Percentiles rank a stretch among this genome's conserved stretches.
Conservation (phyloP, 352 stramenopile genomes). For the Pythium angustatum region DNA sequence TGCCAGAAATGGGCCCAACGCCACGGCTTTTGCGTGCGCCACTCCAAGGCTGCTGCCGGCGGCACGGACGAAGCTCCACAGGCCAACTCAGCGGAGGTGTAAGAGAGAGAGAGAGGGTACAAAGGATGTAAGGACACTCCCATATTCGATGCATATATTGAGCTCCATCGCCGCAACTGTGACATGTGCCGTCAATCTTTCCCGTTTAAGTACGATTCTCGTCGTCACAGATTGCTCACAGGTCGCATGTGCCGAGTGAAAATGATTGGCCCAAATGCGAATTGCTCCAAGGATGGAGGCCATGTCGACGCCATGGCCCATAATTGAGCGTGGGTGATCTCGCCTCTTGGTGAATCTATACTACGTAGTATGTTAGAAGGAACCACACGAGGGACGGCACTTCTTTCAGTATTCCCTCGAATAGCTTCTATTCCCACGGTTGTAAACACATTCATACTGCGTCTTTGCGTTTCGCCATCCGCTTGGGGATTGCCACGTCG, state of each 20-base stretch:
- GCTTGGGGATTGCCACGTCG: constrained; percentile 47
- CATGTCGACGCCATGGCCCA: too few species aligned
- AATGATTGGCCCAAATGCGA: constrained; percentile 24
- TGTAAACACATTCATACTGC: background rate
- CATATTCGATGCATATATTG: constrained; percentile 13
- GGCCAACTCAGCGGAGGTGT: constrained; percentile 27
- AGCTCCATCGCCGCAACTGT: constrained; percentile 15
- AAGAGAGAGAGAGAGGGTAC: background rate
- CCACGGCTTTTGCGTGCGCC: constrained; percentile 70
- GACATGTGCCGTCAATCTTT: constrained; percentile 34
- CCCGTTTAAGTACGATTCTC: constrained; percentile 29
- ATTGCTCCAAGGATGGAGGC: too few species aligned
- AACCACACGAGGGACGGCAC: too few species aligned
- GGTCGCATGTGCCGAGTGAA: constrained; percentile 16
- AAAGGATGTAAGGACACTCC: constrained; percentile 4
- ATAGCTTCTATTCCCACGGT: too few species aligned
- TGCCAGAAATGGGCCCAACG: constrained; percentile 81
- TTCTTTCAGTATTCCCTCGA: too few species aligned
- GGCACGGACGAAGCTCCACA: constrained; percentile 17
- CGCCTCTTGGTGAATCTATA: too few species aligned
- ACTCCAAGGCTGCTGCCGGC: constrained; percentile 48
- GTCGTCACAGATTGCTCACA: constrained; percentile 32
- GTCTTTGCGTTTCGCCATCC: constrained; percentile 36
- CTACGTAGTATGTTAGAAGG: too few species aligned
- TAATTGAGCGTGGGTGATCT: too few species aligned